A percentile compares a stretch with the other conserved stretches of the same genome.
These are phyloP conservation scores for Serendipita sp. DNA, from an alignment of 768 basidiomycete genomes.

Conservation along the genomic window DNA sequence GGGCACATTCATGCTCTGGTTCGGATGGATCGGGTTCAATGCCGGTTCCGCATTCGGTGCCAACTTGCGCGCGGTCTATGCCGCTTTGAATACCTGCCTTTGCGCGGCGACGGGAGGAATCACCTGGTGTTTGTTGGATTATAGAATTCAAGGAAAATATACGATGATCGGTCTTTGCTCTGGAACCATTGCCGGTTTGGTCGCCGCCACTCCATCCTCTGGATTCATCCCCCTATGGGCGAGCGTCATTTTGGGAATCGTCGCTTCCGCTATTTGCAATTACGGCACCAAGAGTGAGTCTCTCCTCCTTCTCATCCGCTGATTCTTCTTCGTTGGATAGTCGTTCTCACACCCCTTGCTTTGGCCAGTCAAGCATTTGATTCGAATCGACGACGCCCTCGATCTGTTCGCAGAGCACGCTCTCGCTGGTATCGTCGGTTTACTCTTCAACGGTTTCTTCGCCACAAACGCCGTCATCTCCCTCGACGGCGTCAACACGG, in stretches of 20 bases:
- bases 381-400: conserved; percentile 72
- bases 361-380: conserved; percentile 43
- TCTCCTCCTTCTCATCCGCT: neutral
- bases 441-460: conserved; percentile 59
- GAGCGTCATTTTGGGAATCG: conserved; percentile 55
- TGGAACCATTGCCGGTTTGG: conserved; percentile 77
- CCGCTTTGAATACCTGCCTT: conserved; percentile 80
- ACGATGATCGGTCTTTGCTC: conserved; percentile 88
- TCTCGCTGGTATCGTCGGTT: conserved; percentile 64
- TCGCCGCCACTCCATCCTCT: conserved; percentile 77
- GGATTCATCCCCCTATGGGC: conserved; percentile 70
- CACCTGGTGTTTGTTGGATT: conserved; percentile 40
- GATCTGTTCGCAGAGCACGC: conserved; percentile 90
- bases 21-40: conserved; percentile 77
- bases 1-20: conserved; percentile 76
- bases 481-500: conserved; percentile 49
- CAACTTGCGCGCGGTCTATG: conserved; percentile 72
- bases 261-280: conserved; percentile 61
- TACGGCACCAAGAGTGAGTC: conserved; percentile 65
- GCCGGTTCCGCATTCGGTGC: conserved; percentile 80
- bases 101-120: conserved; percentile 63
- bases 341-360: conserved; percentile 7
- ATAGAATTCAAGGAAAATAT: neutral
- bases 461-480: conserved; percentile 46
- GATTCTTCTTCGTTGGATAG: conserved; percentile 11